Evolutionary conservation across 768 basidiomycete species (phyloP).

Genomic region (Mycena vitilis): DNA sequence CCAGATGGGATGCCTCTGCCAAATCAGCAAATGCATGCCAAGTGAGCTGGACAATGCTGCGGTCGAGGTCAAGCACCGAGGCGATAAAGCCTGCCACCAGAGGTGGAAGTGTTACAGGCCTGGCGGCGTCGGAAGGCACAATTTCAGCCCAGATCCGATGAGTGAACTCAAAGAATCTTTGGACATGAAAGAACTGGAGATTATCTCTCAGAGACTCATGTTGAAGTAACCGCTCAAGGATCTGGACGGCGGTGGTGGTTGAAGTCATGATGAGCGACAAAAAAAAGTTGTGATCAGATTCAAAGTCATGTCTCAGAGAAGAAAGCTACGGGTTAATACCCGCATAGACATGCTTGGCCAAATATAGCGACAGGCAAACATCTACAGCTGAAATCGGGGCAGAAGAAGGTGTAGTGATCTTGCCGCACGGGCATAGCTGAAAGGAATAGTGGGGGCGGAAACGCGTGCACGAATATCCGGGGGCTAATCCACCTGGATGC

Average conservation of each 20-base stretch:
- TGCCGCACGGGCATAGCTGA: no score
- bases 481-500: no score
- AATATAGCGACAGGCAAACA: no score
- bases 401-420: no score
- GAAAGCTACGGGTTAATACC: no score
- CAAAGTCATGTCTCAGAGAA: no score
- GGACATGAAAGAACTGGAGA: conserved; percentile 14
- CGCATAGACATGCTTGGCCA: no score
- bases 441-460: no score
- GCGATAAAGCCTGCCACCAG: neutral
- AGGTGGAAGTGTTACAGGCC: neutral
- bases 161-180: conserved; percentile 7
- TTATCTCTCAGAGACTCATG: neutral
- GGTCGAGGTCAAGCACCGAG: neutral
- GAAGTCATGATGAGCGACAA: neutral
- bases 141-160: conserved; percentile 19
- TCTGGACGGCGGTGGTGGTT: neutral
- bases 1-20: neutral
- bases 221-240: neutral
- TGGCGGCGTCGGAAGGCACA: neutral
- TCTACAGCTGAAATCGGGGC: no score
- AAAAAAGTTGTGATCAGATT: no score
- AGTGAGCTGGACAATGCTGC: neutral
- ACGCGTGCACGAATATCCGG: no score
- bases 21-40: conserved; percentile 15